Percentiles rank a stretch among this genome's conserved stretches.
Evolutionary conservation across 208 protist species (phyloP).

Genomic region (Acanthamoeba triangularis): DNA sequence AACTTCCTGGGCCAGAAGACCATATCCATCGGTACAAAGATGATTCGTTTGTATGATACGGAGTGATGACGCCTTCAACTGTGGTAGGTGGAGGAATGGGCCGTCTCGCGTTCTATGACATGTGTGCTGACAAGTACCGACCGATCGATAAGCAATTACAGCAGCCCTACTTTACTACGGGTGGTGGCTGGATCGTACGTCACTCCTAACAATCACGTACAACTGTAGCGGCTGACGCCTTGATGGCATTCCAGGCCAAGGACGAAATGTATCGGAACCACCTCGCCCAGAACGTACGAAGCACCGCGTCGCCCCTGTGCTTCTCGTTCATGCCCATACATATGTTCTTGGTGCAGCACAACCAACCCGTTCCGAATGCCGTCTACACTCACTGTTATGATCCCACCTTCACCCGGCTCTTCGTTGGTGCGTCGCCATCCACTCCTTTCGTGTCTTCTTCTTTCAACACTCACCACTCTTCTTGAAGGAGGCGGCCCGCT

Average conservation of each 20-base stretch:
- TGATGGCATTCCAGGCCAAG: not conserved
- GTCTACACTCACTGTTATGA: constrained; percentile 27
- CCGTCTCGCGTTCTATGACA: not conserved
- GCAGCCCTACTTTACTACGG: not conserved
- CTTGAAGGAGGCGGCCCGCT: constrained; percentile 7
- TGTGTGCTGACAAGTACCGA: constrained; percentile 5
- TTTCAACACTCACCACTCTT: not conserved
- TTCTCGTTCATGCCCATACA: too few species aligned
- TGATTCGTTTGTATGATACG: not conserved
- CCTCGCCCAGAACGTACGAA: not conserved
- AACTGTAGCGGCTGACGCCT: not conserved
- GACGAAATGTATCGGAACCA: not conserved
- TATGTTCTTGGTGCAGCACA: not conserved
- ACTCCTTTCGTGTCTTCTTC: not conserved
- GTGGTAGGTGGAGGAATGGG: not conserved
- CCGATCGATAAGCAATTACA: not conserved
- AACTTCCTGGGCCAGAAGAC: constrained; percentile 18
- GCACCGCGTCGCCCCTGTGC: not conserved
- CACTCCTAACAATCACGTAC: too few species aligned
- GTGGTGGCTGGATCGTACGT: constrained; percentile 31
- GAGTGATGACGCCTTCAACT: too few species aligned
- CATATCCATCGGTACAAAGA: not conserved
- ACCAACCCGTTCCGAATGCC: not conserved
- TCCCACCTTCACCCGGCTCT: not conserved
- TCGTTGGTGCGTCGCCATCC: not conserved